Evolutionary conservation across 106 monocot genomes (phyloP).

Genomic region (Ottelia alismoides): DNA sequence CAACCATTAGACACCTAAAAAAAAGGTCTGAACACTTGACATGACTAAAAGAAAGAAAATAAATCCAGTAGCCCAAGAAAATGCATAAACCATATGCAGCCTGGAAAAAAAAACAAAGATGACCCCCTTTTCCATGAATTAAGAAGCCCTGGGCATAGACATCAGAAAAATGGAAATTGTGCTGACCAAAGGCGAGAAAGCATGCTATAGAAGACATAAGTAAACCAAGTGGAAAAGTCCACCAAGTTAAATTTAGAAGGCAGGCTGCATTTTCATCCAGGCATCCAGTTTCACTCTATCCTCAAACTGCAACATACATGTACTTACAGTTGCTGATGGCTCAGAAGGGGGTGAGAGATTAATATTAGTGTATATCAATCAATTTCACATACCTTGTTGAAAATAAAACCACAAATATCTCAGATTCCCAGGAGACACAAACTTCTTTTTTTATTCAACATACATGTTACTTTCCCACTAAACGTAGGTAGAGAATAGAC

Average conservation of each 20-base stretch:
- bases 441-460: too few species aligned
- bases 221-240: constrained; percentile 64
- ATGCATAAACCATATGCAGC: constrained; percentile 65
- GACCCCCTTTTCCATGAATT: constrained; percentile 71
- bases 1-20: too few species aligned
- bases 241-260: constrained; percentile 69
- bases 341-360: too few species aligned
- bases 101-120: constrained; percentile 79
- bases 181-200: constrained; percentile 35
- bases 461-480: too few species aligned
- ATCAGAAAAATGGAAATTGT: constrained; percentile 45
- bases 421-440: too few species aligned
- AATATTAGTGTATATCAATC: too few species aligned
- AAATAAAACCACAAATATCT: too few species aligned
- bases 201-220: constrained; percentile 36
- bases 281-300: constrained; percentile 33
- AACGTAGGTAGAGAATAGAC: too few species aligned
- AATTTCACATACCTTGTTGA: too few species aligned
- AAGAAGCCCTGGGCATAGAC: constrained; percentile 61
- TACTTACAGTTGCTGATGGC: too few species aligned
- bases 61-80: constrained; percentile 72
- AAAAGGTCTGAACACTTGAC: constrained; percentile 30
- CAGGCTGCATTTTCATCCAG: constrained; percentile 44
- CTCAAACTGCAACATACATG: too few species aligned
- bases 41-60: constrained; percentile 44